Evolutionary conservation across 2,329 filamentous ascomycete species (phyloP).

Genomic region (Alternaria arbusti): DNA sequence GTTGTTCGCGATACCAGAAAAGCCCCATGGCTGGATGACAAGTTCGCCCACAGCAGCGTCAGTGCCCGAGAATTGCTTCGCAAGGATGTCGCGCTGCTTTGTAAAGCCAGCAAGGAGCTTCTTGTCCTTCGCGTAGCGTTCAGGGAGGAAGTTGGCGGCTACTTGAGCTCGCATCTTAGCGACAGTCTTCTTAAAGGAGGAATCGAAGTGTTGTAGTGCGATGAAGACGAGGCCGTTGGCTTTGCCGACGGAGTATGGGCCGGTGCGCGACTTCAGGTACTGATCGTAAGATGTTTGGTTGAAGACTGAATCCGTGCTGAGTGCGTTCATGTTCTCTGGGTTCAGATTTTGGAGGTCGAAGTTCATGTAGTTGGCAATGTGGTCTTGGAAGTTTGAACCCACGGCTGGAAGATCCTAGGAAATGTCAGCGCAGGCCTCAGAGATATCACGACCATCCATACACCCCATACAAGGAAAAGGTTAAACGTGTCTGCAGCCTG

Average conservation of each 20-base stretch:
- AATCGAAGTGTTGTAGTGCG: conserved; percentile 4
- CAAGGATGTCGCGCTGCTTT: conserved; percentile 14
- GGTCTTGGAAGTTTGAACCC: conserved; percentile 30
- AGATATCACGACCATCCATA: neutral
- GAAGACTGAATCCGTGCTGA: conserved; percentile 25
- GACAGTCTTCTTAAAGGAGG: conserved; percentile 2
- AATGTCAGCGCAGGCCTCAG: neutral
- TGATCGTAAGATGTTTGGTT: conserved; percentile 22
- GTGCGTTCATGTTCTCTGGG: conserved; percentile 4
- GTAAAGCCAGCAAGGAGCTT: conserved; percentile 2
- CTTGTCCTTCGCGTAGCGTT: conserved; percentile 11
- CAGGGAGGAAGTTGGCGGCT: conserved; percentile 13
- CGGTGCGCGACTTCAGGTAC: conserved; percentile 30
- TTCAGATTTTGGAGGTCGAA: conserved; percentile 15
- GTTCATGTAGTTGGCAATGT: conserved; percentile 15
- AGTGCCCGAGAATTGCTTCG: neutral
- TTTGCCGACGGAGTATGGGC: conserved; percentile 24
- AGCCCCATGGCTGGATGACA: conserved; percentile 18
- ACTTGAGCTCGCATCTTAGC: conserved; percentile 12
- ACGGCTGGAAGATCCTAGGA: conserved; percentile 21
- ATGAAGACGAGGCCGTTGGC: conserved; percentile 15
- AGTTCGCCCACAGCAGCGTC: conserved; percentile 33
- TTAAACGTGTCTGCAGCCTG: neutral
- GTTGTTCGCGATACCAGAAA: conserved; percentile 7
- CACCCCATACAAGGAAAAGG: neutral